A percentile compares a stretch with the other conserved stretches of the same genome.
These are phyloP conservation scores for Trifolium pratense DNA, from an alignment of 306 rosid species.

Conservation along the genomic window DNA sequence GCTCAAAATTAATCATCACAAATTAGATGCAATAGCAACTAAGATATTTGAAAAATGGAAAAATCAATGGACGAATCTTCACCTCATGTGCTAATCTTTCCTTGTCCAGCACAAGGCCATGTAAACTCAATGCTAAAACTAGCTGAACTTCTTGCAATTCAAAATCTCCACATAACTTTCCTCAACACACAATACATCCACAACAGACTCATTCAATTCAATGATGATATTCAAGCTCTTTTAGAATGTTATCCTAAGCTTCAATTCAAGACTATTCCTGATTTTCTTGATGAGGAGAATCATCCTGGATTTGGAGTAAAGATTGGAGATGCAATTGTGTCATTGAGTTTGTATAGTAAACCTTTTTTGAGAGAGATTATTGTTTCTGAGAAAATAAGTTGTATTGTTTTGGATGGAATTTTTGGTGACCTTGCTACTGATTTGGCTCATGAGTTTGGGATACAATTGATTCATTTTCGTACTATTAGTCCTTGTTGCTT, in stretches of 20 bases:
- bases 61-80: not conserved
- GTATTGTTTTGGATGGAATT: slow-evolving; percentile 54
- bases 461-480: slow-evolving; percentile 53
- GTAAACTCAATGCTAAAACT: slow-evolving; percentile 58
- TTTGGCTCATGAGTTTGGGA: slow-evolving; percentile 34
- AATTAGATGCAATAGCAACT: not conserved
- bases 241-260: slow-evolving; percentile 43
- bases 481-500: slow-evolving; percentile 46
- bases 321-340: not conserved
- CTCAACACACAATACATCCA: slow-evolving; percentile 51
- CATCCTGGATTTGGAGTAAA: slow-evolving; percentile 42
- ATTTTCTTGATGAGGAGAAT: slow-evolving; percentile 31
- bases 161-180: slow-evolving; percentile 48
- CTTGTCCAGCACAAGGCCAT: slow-evolving; percentile 50
- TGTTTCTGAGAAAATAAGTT: slow-evolving; percentile 28
- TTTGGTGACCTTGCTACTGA: slow-evolving; percentile 43
- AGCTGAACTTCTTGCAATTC: slow-evolving; percentile 52
- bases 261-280: slow-evolving; percentile 50
- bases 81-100: slow-evolving; percentile 44
- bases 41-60: not conserved
- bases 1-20: no score
- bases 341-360: slow-evolving; percentile 19
- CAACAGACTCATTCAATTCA: slow-evolving; percentile 36
- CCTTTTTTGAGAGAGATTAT: slow-evolving; percentile 45
- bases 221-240: slow-evolving; percentile 33